Evolutionary conservation across 2,329 filamentous ascomycete genomes (phyloP).

Genomic region (Neofusicoccum umdonicola): DNA sequence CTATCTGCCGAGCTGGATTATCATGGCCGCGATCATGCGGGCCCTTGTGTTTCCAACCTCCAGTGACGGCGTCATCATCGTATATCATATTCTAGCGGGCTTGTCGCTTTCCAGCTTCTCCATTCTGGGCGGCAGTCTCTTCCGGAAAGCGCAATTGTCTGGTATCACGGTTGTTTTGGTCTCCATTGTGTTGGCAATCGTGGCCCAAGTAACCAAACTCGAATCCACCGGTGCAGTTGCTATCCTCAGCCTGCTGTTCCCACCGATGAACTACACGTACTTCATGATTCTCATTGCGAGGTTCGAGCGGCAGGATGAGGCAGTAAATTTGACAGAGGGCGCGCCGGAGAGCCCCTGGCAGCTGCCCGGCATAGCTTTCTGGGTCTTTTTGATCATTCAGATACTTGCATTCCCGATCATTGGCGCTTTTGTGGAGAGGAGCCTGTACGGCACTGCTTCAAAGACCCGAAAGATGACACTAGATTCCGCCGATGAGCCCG

Average conservation of each 20-base stretch:
- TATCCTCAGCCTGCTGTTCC: slow-evolving; percentile 73
- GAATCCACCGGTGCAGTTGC: slow-evolving; percentile 64
- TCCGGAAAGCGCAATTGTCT: slow-evolving; percentile 82
- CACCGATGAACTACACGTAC: slow-evolving; percentile 84
- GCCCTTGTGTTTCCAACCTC: slow-evolving; percentile 51
- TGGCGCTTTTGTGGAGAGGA: slow-evolving; percentile 70
- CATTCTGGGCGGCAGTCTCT: slow-evolving; percentile 77
- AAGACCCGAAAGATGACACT: slow-evolving; percentile 46
- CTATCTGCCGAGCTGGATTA: slow-evolving; percentile 79
- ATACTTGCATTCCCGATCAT: slow-evolving; percentile 74
- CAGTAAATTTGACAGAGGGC: slow-evolving; percentile 60
- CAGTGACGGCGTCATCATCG: slow-evolving; percentile 44
- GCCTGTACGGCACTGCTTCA: slow-evolving; percentile 72
- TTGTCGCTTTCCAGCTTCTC: slow-evolving; percentile 76
- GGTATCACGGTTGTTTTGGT: slow-evolving; percentile 75
- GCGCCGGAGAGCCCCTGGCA: slow-evolving; percentile 60
- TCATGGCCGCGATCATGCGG: slow-evolving; percentile 70
- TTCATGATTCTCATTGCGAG: slow-evolving; percentile 76
- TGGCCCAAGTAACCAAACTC: slow-evolving; percentile 71
- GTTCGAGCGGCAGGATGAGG: slow-evolving; percentile 63
- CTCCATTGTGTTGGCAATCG: slow-evolving; percentile 72
- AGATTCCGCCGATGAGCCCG: slow-evolving; percentile 23
- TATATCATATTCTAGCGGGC: slow-evolving; percentile 72
- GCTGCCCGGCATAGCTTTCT: slow-evolving; percentile 72
- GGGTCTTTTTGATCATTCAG: slow-evolving; percentile 74